Percentiles rank a stretch among this genome's conserved stretches.
Conservation (phyloP, 495 filamentous ascomycete species). For the Umbilicaria muhlenbergii region DNA sequence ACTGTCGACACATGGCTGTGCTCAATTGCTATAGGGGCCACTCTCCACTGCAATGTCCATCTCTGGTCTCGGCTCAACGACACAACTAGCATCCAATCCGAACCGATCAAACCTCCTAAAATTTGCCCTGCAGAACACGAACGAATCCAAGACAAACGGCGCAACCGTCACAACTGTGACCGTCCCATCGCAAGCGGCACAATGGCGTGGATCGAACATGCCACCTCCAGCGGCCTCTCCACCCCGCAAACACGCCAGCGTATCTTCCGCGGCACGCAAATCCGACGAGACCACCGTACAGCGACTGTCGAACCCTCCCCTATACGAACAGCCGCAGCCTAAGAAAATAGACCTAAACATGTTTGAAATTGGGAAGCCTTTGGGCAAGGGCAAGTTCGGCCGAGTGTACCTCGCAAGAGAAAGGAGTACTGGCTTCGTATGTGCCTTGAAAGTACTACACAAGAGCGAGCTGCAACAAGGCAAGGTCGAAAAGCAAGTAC, state of each 20-base stretch:
- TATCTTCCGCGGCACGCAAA: slow-evolving; percentile 25
- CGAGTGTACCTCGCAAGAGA: slow-evolving; percentile 92
- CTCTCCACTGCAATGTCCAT: slow-evolving; percentile 34
- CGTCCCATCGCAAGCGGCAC: slow-evolving; percentile 49
- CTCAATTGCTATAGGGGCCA: slow-evolving; percentile 18
- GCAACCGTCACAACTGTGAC: slow-evolving; percentile 43
- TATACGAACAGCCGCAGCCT: slow-evolving; percentile 46
- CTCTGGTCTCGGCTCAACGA: slow-evolving; percentile 33
- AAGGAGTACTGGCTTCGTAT: slow-evolving; percentile 77
- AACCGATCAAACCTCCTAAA: slow-evolving; percentile 61
- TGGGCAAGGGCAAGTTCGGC: slow-evolving; percentile 96
- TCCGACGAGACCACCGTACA: slow-evolving; percentile 42
- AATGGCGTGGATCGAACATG: slow-evolving; percentile 32
- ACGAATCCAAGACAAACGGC: slow-evolving; percentile 38
- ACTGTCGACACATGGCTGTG: neutral
- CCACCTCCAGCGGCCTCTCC: slow-evolving; percentile 23
- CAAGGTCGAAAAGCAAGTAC: slow-evolving; percentile 90
- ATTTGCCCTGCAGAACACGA: slow-evolving; percentile 62
- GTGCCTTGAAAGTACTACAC: slow-evolving; percentile 91
- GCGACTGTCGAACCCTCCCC: slow-evolving; percentile 31
- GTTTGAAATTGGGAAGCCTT: slow-evolving; percentile 94
- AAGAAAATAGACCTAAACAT: slow-evolving; percentile 89
- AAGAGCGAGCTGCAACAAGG: slow-evolving; percentile 86
- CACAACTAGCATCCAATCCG: slow-evolving; percentile 39
- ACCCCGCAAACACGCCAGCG: slow-evolving; percentile 17